phyloP scores from a whole-genome alignment of 768 basidiomycete genomes.

The Suillus placidus region DNA sequence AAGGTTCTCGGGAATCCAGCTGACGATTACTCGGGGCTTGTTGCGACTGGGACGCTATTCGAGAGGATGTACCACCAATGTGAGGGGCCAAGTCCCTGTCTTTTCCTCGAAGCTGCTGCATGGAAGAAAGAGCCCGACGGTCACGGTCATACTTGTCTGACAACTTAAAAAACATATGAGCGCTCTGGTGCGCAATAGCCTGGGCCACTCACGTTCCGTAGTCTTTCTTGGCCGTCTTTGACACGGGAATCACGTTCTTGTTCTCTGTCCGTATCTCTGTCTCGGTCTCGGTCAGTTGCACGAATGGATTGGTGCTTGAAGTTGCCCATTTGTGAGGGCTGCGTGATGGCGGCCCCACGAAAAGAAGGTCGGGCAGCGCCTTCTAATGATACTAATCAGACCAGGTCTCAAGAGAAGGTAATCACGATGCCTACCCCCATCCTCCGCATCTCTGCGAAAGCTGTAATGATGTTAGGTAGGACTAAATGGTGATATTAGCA shows the following conservation, averaged over 20 bases:
- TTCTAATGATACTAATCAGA: constrained; percentile 37
- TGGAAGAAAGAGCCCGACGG: constrained; percentile 58
- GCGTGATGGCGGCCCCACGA: constrained; percentile 61
- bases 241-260: constrained; percentile 61
- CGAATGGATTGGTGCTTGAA: constrained; percentile 88
- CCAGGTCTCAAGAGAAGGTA: constrained; percentile 10
- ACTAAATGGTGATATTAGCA: neutral
- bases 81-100: constrained; percentile 72
- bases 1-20: constrained; percentile 58
- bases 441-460: constrained; percentile 77
- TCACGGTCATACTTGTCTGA: constrained; percentile 89
- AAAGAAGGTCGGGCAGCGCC: constrained; percentile 65
- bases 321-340: constrained; percentile 92
- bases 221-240: constrained; percentile 76
- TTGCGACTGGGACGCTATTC: constrained; percentile 40
- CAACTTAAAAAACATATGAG: constrained; percentile 46
- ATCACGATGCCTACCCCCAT: constrained; percentile 53
- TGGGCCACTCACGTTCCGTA: constrained; percentile 64
- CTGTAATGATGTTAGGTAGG: constrained; percentile 39
- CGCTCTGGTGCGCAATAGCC: neutral
- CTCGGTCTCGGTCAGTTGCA: constrained; percentile 60
- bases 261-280: constrained; percentile 47
- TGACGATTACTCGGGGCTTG: constrained; percentile 48
- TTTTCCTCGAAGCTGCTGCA: constrained; percentile 55
- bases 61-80: constrained; percentile 46